A percentile compares a stretch with the other conserved stretches of the same genome.
Evolutionary conservation across 306 rosid species (phyloP).

Genomic region (Cicer bijugum): DNA sequence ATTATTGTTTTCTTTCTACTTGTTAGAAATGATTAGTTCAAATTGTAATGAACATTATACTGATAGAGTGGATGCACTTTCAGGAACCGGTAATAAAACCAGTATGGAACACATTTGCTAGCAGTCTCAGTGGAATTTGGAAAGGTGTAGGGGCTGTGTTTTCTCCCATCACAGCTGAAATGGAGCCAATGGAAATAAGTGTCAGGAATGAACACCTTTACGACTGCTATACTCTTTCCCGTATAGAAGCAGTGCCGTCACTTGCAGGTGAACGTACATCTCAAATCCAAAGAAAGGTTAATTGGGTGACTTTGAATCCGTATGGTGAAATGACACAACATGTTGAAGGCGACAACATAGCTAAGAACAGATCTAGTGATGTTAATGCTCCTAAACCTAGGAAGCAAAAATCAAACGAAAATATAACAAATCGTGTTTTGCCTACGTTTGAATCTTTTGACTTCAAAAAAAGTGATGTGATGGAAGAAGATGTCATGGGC

Average conservation of each 20-base stretch:
- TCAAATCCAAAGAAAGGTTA: constrained; percentile 69
- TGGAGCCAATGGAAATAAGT: constrained; percentile 90
- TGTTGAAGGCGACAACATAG: constrained; percentile 29
- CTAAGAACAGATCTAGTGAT: constrained; percentile 43
- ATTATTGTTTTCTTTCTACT: constrained; percentile 32
- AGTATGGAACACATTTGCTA: constrained; percentile 84
- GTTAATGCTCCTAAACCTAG: constrained; percentile 37
- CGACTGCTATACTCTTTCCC: constrained; percentile 86
- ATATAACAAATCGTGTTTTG: constrained; percentile 43
- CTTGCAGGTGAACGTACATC: constrained; percentile 52
- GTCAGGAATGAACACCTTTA: constrained; percentile 67
- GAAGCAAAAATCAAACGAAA: constrained; percentile 36
- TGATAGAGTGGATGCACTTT: constrained; percentile 46
- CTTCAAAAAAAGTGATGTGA: constrained; percentile 67
- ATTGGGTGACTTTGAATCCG: constrained; percentile 96
- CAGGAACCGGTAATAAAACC: constrained; percentile 97
- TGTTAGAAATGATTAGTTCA: constrained; percentile 18
- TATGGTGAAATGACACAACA: constrained; percentile 63
- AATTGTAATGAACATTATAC: constrained; percentile 24
- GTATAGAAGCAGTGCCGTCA: constrained; percentile 63
- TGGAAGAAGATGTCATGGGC: constrained; percentile 95
- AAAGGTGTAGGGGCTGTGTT: constrained; percentile 95
- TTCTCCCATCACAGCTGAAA: constrained; percentile 89
- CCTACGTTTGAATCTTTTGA: constrained; percentile 81
- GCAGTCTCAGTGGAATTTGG: constrained; percentile 97